A percentile compares a stretch with the other conserved stretches of the same genome.
Evolutionary conservation across 2,329 filamentous ascomycete species (phyloP).

Genomic region (Fusarium brevicatenulatum): DNA sequence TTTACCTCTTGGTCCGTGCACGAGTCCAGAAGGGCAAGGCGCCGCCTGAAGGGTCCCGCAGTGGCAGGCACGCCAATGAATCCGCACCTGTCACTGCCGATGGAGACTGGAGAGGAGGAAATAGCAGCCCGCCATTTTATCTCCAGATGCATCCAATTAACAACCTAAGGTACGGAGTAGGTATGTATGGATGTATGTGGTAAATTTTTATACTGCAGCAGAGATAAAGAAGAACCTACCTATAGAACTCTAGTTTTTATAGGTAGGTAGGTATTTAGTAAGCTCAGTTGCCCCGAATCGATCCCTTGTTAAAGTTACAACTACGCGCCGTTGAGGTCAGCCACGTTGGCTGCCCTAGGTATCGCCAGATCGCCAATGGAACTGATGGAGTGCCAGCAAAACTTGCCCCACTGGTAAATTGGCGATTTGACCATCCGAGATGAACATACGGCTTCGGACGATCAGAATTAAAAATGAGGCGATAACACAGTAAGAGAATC

Average conservation of each 20-base stretch:
- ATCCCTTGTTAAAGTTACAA: neutral
- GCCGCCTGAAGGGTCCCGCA: conserved; percentile 33
- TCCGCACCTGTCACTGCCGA: conserved; percentile 14
- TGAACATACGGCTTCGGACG: conserved; percentile 14
- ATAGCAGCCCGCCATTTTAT: conserved; percentile 1
- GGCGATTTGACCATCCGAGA: conserved; percentile 29
- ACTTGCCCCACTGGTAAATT: conserved; percentile 24
- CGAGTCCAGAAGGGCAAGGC: conserved; percentile 44
- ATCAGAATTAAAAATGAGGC: conserved; percentile 28
- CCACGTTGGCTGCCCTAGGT: conserved; percentile 22
- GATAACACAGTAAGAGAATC: neutral
- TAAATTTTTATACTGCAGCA: neutral
- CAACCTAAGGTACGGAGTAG: neutral
- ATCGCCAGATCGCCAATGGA: conserved; percentile 21
- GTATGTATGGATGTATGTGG: neutral
- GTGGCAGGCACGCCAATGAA: conserved; percentile 28
- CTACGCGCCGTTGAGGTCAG: conserved; percentile 26
- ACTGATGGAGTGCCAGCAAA: conserved; percentile 21
- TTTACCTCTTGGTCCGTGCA: conserved; percentile 49
- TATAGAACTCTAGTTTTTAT: neutral
- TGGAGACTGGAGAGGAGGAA: conserved; percentile 1
- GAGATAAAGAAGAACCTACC: neutral
- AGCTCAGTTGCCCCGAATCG: neutral
- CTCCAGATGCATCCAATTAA: neutral
- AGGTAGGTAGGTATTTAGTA: neutral